phyloP scores from a whole-genome alignment of 2,329 filamentous ascomycete genomes.

The Bipolaris oryzae region DNA sequence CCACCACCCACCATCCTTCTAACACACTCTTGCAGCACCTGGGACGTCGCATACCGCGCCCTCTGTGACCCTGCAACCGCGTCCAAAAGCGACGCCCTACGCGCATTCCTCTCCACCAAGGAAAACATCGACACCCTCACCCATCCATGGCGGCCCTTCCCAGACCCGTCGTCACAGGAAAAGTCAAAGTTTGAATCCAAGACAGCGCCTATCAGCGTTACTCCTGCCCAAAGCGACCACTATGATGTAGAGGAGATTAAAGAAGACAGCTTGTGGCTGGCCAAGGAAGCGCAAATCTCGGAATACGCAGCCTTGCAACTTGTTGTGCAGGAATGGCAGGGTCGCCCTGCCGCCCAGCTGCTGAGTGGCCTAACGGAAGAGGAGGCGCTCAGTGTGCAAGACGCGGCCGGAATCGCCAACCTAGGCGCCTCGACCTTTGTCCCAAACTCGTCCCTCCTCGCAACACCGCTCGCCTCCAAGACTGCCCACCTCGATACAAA shows the following conservation, averaged over 20 bases:
- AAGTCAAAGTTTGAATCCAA: constrained; percentile 79
- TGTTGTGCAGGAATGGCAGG: constrained; percentile 82
- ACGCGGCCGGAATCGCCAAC: constrained; percentile 71
- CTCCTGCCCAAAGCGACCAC: constrained; percentile 68
- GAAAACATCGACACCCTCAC: constrained; percentile 72
- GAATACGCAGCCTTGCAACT: constrained; percentile 82
- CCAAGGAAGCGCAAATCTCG: constrained; percentile 76
- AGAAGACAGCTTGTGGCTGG: constrained; percentile 84
- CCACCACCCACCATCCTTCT: constrained; percentile 5
- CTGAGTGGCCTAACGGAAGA: constrained; percentile 75
- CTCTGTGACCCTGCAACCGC: constrained; percentile 57
- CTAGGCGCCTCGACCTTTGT: constrained; percentile 59
- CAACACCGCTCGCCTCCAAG: constrained; percentile 30
- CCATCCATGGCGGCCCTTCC: constrained; percentile 71
- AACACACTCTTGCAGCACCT: constrained; percentile 63
- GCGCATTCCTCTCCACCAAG: constrained; percentile 73
- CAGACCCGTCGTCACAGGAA: constrained; percentile 64
- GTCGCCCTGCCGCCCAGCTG: constrained; percentile 74
- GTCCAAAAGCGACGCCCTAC: constrained; percentile 51
- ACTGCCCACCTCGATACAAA: constrained; percentile 62
- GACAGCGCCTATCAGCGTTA: constrained; percentile 84
- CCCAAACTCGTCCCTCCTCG: constrained; percentile 52
- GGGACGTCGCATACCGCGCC: constrained; percentile 62
- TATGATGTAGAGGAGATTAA: constrained; percentile 82
- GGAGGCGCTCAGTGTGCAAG: constrained; percentile 76